Evolutionary conservation across 306 rosid species (phyloP), one percentile per base, ranked within the genome.

Genomic region (Argentina anserina): DNA sequence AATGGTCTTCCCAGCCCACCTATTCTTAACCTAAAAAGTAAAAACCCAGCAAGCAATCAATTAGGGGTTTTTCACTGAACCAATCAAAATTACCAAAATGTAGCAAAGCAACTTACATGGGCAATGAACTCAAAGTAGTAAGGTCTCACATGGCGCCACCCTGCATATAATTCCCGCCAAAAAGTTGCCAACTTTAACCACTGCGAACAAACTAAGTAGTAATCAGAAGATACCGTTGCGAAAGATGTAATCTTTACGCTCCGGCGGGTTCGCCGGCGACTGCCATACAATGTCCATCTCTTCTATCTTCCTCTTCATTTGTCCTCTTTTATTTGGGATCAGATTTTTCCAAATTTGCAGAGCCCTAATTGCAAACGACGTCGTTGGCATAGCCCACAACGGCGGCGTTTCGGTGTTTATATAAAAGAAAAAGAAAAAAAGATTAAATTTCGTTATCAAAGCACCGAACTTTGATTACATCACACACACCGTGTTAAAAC

Each of bases 111-210:
- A 3, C 34, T 76, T 75, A 92, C 98, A 70, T 92, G 95, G 52
- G 86, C 84, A 15, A 91, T 90, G 80, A 91, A 91, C 84, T 95
- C 97, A 84, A 95, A 95, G 87, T 95, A 90, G 86, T 95, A 95
- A 18, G 97, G 99, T 74, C 72, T 79, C 55, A 95, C 99, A 28
- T 70, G 83, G 71, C 99, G 79, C 81, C 76, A 83, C 73, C 99
- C 99, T 95, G 90, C 87, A 72, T 53, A 59, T 60, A 80, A 69
- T 49, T 84, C 76, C 36, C 62, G 75, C 50, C 60, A 81, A 73
- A 34, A 49, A 40, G 12, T 45, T 12, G n/a, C 0, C 47, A 56
- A 4, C 7, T 21, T 39, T 6, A 1, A 2, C 55, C 69, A 71
- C 46, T 72, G 20, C 1, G 23, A 43, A 9, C 7, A 25, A 4